phyloP scores from a whole-genome alignment of 768 basidiomycete species.

The Amanita polypyramis region DNA sequence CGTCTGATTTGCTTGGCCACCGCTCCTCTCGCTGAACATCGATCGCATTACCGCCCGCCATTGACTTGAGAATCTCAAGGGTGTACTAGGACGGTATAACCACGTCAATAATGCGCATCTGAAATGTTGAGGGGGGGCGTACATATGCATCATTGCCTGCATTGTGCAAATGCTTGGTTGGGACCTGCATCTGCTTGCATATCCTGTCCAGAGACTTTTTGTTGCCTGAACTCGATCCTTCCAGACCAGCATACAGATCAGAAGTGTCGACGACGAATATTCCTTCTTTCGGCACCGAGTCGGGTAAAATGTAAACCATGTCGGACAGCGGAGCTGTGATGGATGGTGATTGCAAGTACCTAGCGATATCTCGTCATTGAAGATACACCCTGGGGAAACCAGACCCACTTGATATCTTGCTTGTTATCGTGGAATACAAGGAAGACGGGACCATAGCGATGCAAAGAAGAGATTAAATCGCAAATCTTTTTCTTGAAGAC shows the following conservation, averaged over 20 bases:
- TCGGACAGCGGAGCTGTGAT: conserved; percentile 44
- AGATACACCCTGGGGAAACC: background rate
- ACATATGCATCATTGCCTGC: conserved; percentile 85
- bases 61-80: conserved; percentile 48
- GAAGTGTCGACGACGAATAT: conserved; percentile 65
- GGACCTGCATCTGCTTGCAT: conserved; percentile 52
- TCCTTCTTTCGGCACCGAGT: conserved; percentile 36
- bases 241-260: conserved; percentile 64
- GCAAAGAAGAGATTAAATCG: conserved; percentile 29
- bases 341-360: conserved; percentile 40
- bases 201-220: conserved; percentile 47
- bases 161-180: conserved; percentile 56
- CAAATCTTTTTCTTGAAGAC: conserved; percentile 43
- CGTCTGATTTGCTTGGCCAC: conserved; percentile 58
- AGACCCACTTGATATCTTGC: conserved; percentile 63
- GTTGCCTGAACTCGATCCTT: conserved; percentile 46
- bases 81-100: conserved; percentile 43
- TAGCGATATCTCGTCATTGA: conserved; percentile 18
- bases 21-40: conserved; percentile 70
- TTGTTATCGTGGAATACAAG: conserved; percentile 74
- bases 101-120: background rate
- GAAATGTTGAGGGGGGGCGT: conserved; percentile 15
- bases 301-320: conserved; percentile 48
- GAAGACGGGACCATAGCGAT: conserved; percentile 48
- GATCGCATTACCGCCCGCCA: conserved; percentile 66